Percentiles rank a stretch among this genome's conserved stretches.
These are phyloP conservation scores for Ogataea hybrid DNA, from an alignment of 1,139 yeast genomes.

Conservation along the genomic window DNA sequence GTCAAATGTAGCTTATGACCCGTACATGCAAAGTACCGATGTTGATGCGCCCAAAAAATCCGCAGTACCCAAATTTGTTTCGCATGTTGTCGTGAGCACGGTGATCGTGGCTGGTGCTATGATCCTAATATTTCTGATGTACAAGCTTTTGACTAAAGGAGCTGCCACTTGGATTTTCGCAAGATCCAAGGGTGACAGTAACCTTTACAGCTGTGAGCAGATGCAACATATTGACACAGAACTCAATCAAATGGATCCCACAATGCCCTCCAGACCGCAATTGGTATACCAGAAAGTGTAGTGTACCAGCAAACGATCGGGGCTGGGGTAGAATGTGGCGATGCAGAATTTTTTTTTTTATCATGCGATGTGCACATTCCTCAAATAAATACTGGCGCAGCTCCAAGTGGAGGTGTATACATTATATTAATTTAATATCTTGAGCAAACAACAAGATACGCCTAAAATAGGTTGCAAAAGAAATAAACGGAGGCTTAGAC, in stretches of 20 bases:
- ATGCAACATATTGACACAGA: conserved; percentile 5
- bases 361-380: conserved; percentile 8
- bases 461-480: background rate
- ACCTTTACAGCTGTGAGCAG: conserved; percentile 5
- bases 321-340: conserved; percentile 7
- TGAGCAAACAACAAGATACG: conserved; percentile 2
- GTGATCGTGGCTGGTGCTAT: conserved; percentile 9
- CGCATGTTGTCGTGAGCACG: conserved; percentile 5
- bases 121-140: conserved; percentile 4
- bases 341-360: conserved; percentile 9
- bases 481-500: background rate
- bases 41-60: conserved; percentile 1
- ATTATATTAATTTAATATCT: conserved; percentile 1
- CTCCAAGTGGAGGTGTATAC: conserved; percentile 4
- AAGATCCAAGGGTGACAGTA: conserved; percentile 1
- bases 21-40: background rate
- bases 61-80: conserved; percentile 3
- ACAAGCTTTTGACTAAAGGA: conserved; percentile 4
- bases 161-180: background rate
- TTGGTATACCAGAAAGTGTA: conserved; percentile 3
- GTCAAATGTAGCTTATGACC: conserved; percentile 6
- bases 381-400: conserved; percentile 11
- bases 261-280: conserved; percentile 1
- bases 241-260: conserved; percentile 5
- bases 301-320: background rate